phyloP scores from a whole-genome alignment of 2,329 filamentous ascomycete species.

The Trichophyton verrucosum region DNA sequence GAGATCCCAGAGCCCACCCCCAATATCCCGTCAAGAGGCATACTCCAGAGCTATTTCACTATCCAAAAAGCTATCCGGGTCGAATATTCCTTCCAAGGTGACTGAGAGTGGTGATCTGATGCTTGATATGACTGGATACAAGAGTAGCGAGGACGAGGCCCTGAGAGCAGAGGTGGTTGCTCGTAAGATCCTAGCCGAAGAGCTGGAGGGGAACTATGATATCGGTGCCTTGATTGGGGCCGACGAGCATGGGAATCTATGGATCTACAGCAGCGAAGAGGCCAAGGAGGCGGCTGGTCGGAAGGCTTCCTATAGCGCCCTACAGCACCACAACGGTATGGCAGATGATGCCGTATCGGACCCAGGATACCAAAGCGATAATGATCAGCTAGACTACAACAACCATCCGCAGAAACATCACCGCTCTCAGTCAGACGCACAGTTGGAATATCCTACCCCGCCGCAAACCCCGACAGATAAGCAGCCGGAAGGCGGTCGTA shows the following conservation, averaged over 20 bases:
- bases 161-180: constrained; percentile 87
- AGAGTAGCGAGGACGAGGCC: constrained; percentile 84
- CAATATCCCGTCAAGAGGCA: constrained; percentile 59
- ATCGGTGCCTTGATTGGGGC: constrained; percentile 91
- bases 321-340: constrained; percentile 40
- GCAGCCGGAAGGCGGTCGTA: constrained; percentile 50
- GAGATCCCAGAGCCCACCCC: constrained; percentile 65
- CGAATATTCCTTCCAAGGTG: constrained; percentile 87
- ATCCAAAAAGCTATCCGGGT: constrained; percentile 74
- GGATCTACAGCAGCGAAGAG: constrained; percentile 98
- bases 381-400: constrained; percentile 52
- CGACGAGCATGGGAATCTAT: constrained; percentile 92
- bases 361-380: constrained; percentile 90
- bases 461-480: constrained; percentile 41
- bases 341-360: constrained; percentile 77
- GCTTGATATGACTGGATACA: constrained; percentile 96
- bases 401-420: constrained; percentile 41
- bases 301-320: constrained; percentile 40
- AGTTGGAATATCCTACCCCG: constrained; percentile 52
- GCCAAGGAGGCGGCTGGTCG: constrained; percentile 80
- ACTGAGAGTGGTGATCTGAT: constrained; percentile 88
- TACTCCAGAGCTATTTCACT: constrained; percentile 71
- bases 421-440: constrained; percentile 54
- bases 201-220: constrained; percentile 88
- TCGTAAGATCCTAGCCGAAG: constrained; percentile 80